A percentile compares a stretch with the other conserved stretches of the same genome.
Conservation (phyloP, 257 asterid genomes). For the Primulina tabacum region DNA sequence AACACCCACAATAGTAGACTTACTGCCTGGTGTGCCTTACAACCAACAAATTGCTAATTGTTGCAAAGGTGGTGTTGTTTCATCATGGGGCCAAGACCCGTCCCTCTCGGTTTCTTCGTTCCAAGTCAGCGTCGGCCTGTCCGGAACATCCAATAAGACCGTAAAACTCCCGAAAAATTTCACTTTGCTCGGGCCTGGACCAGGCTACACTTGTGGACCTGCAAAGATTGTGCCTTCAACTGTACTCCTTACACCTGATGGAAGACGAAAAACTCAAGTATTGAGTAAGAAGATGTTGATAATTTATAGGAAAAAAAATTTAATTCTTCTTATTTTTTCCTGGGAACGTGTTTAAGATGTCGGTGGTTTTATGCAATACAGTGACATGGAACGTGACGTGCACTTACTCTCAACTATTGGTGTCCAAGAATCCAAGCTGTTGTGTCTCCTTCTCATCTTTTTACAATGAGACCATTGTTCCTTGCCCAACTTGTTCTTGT, state of each 20-base stretch:
- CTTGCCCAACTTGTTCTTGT: slow-evolving; percentile 73
- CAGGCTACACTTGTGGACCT: slow-evolving; percentile 80
- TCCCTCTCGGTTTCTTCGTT: slow-evolving; percentile 54
- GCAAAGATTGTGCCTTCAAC: slow-evolving; percentile 72
- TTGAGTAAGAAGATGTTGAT: slow-evolving; percentile 36
- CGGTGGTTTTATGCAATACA: slow-evolving; percentile 22
- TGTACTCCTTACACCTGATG: slow-evolving; percentile 50
- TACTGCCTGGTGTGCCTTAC: slow-evolving; percentile 77
- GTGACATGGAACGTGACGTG: slow-evolving; percentile 92
- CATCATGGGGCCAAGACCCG: slow-evolving; percentile 86
- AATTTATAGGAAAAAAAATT: not conserved
- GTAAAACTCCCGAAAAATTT: slow-evolving; percentile 66
- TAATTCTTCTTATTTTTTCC: not conserved
- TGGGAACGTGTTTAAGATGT: not conserved
- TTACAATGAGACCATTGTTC: slow-evolving; percentile 63
- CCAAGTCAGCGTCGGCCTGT: slow-evolving; percentile 68
- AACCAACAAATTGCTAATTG: slow-evolving; percentile 77
- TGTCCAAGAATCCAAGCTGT: slow-evolving; percentile 57
- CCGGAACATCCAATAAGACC: slow-evolving; percentile 77
- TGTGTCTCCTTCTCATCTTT: slow-evolving; percentile 79
- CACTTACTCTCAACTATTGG: slow-evolving; percentile 62
- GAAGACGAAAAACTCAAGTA: slow-evolving; percentile 70
- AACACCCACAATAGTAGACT: slow-evolving; percentile 53
- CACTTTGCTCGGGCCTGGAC: slow-evolving; percentile 66
- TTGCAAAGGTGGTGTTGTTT: slow-evolving; percentile 76